These are phyloP conservation scores for Phytophthora cryptogea DNA, from an alignment of 352 stramenopile genomes.

Conservation along the genomic window DNA sequence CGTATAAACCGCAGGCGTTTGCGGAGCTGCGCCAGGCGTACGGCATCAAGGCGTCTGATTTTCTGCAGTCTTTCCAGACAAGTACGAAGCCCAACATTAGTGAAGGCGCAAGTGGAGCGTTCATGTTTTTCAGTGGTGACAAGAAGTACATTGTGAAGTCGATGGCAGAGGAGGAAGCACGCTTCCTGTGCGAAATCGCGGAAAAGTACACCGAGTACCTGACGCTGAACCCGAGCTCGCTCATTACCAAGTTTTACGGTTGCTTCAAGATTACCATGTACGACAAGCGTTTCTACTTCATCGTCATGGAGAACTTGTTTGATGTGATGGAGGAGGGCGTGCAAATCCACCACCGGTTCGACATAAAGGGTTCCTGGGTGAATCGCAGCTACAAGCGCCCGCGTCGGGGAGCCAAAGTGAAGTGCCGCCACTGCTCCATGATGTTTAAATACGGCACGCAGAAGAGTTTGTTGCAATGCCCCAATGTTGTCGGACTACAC, in stretches of 20 bases:
- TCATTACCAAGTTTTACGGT: conserved; percentile 91
- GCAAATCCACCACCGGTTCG: conserved; percentile 86
- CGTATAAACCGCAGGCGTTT: conserved; percentile 76
- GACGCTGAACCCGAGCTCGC: conserved; percentile 64
- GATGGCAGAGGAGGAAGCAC: conserved; percentile 79
- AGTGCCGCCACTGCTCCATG: conserved; percentile 87
- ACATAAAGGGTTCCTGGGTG: conserved; percentile 93
- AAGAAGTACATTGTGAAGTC: conserved; percentile 93
- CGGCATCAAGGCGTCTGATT: conserved; percentile 67
- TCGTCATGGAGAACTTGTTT: conserved; percentile 94
- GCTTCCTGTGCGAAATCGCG: conserved; percentile 85
- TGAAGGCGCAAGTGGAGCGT: conserved; percentile 90
- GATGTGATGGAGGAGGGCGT: conserved; percentile 63
- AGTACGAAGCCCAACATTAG: conserved; percentile 90
- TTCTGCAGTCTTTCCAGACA: conserved; percentile 74
- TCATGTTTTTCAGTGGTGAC: conserved; percentile 92
- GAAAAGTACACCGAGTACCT: conserved; percentile 89
- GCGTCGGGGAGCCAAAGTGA: conserved; percentile 73
- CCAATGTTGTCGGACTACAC: conserved; percentile 79
- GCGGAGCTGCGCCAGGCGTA: conserved; percentile 73
- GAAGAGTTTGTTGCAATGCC: conserved; percentile 70
- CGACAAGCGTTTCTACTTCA: conserved; percentile 90
- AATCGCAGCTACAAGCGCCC: conserved; percentile 86
- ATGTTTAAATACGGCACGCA: conserved; percentile 81
- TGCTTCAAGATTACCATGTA: conserved; percentile 92